phyloP scores from a whole-genome alignment of 768 basidiomycete species.

The Hypsizygus marmoreus region DNA sequence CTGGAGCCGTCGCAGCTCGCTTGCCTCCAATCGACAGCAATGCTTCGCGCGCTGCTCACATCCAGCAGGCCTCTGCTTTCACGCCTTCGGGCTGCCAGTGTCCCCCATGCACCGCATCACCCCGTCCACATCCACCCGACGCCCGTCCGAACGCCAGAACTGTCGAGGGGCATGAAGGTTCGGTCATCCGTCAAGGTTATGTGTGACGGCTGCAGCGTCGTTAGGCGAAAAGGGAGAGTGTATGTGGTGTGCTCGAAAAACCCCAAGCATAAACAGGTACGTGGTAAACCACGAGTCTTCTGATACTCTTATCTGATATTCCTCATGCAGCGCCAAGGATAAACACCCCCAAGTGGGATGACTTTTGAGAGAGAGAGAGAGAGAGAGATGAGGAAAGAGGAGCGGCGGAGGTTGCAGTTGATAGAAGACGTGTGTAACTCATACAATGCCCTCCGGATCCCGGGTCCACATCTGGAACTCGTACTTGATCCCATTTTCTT shows the following conservation, averaged over 20 bases:
- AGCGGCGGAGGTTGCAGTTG: background rate
- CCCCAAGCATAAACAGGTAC: constrained; percentile 96
- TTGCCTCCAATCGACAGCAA: constrained; percentile 29
- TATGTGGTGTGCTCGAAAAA: constrained; percentile 94
- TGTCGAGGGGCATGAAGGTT: constrained; percentile 92
- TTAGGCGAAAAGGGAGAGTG: constrained; percentile 85
- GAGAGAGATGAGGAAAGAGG: background rate
- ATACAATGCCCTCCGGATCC: constrained; percentile 18
- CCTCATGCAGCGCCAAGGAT: constrained; percentile 64
- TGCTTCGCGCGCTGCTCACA: constrained; percentile 68
- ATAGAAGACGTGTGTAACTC: background rate
- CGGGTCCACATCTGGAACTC: constrained; percentile 97
- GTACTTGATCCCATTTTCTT: constrained; percentile 83
- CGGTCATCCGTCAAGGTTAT: constrained; percentile 91
- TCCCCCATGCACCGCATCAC: constrained; percentile 32
- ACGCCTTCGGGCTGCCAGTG: constrained; percentile 44
- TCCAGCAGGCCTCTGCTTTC: constrained; percentile 63
- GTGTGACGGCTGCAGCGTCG: constrained; percentile 92
- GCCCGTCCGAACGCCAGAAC: constrained; percentile 28
- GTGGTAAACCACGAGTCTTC: constrained; percentile 17
- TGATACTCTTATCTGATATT: constrained; percentile 13
- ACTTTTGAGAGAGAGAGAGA: background rate
- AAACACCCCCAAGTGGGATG: constrained; percentile 13
- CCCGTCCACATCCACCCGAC: constrained; percentile 28
- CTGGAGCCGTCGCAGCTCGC: too few relatives aligned